Evolutionary conservation across 2,329 filamentous ascomycete species (phyloP).

Genomic region (Thermoascus crustaceus): DNA sequence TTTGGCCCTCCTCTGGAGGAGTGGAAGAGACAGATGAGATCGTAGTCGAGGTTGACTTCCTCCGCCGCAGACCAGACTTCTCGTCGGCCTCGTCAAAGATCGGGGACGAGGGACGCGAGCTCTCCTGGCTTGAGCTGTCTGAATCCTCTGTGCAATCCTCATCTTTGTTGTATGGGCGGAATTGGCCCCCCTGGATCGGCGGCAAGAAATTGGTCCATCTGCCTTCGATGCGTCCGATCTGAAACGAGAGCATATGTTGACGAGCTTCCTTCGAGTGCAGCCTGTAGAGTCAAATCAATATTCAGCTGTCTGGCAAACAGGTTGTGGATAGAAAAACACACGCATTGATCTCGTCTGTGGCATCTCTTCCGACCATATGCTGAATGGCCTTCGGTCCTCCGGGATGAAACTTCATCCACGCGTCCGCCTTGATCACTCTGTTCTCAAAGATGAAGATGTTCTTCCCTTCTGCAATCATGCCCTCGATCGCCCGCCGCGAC

Average conservation of each 20-base stretch:
- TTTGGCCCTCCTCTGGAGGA: constrained; percentile 14
- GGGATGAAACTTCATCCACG: constrained; percentile 83
- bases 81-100: constrained; percentile 49
- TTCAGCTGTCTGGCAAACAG: constrained; percentile 4
- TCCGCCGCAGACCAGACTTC: constrained; percentile 27
- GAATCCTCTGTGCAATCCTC: constrained; percentile 33
- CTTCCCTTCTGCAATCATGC: constrained; percentile 71
- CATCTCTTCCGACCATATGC: constrained; percentile 91
- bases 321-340: constrained; percentile 41
- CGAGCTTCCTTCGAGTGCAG: constrained; percentile 75
- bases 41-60: constrained; percentile 20
- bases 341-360: constrained; percentile 89
- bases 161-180: constrained; percentile 48
- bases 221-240: constrained; percentile 74
- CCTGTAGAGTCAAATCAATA: constrained; percentile 38
- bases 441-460: constrained; percentile 73
- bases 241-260: constrained; percentile 68
- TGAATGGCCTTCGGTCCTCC: constrained; percentile 84
- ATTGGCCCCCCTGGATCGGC: constrained; percentile 82
- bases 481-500: constrained; percentile 63
- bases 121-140: constrained; percentile 43
- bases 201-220: constrained; percentile 82
- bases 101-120: constrained; percentile 51
- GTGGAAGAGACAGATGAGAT: constrained; percentile 22
- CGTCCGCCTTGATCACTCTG: constrained; percentile 76